Conservation (phyloP, 2,329 filamentous ascomycete genomes). For the Gaeumannomyces tritici region DNA sequence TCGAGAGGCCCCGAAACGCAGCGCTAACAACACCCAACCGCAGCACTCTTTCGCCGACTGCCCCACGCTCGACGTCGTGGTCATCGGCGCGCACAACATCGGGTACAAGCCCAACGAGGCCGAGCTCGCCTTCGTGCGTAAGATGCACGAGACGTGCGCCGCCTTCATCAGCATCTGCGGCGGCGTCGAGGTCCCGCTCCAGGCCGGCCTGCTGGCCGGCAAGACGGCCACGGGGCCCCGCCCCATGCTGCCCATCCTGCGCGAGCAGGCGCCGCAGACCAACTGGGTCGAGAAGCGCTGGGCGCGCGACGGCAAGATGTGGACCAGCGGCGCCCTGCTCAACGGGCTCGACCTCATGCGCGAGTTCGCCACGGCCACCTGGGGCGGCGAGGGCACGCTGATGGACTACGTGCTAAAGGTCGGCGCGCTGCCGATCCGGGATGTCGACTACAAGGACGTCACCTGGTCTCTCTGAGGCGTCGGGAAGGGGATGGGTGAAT, state of each 20-base stretch:
- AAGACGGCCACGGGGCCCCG: slow-evolving; percentile 28
- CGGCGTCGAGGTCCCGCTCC: slow-evolving; percentile 20
- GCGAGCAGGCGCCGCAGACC: slow-evolving; percentile 15
- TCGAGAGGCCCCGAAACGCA: too few relatives aligned
- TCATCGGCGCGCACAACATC: slow-evolving; percentile 25
- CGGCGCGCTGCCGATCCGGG: slow-evolving; percentile 17
- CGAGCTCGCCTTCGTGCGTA: slow-evolving; percentile 26
- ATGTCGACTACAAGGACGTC: slow-evolving; percentile 23
- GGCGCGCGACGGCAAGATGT: slow-evolving; percentile 24
- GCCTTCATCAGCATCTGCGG: slow-evolving; percentile 30
- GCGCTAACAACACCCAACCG: too few relatives aligned
- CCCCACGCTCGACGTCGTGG: slow-evolving; percentile 28
- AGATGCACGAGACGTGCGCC: slow-evolving; percentile 20
- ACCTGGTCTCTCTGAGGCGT: background rate
- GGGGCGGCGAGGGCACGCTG: slow-evolving; percentile 16
- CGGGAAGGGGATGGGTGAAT: background rate
- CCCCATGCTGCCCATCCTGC: slow-evolving; percentile 15
- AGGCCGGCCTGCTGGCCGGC: slow-evolving; percentile 24
- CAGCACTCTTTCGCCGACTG: slow-evolving; percentile 25
- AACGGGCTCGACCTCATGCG: slow-evolving; percentile 24
- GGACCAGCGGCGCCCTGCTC: slow-evolving; percentile 23
- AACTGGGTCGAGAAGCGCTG: slow-evolving; percentile 29
- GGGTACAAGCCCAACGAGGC: slow-evolving; percentile 18
- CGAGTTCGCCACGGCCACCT: slow-evolving; percentile 18
- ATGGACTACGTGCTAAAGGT: slow-evolving; percentile 11